These are phyloP conservation scores for Coniophora puteana DNA, from an alignment of 1,284 basidiomycete genomes.

Conservation along the genomic window DNA sequence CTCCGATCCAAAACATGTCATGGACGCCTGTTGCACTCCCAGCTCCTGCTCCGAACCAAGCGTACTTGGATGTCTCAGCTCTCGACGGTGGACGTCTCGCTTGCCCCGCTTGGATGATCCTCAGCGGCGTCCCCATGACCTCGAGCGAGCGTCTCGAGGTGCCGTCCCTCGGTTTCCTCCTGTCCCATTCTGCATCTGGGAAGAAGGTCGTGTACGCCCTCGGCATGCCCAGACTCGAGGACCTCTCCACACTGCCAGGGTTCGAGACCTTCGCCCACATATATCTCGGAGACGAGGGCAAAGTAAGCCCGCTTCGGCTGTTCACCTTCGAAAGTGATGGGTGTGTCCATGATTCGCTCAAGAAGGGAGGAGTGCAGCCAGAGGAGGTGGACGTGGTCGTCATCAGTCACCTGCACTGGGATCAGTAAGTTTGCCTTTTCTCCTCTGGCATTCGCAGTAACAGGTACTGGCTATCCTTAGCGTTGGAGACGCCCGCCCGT, in stretches of 20 bases:
- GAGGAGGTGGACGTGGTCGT: constrained; percentile 37
- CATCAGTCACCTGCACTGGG: constrained; percentile 44
- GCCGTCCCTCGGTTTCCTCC: constrained; percentile 46
- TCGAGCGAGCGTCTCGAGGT: too few species aligned
- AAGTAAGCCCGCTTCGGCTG: constrained; percentile 30
- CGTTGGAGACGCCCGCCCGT: constrained; percentile 39
- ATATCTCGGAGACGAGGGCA: too few species aligned
- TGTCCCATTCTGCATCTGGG: constrained; percentile 36
- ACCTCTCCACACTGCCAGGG: too few species aligned
- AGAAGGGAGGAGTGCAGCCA: constrained; percentile 39
- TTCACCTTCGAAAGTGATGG: too few species aligned
- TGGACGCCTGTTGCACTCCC: too few species aligned
- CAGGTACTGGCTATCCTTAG: background rate
- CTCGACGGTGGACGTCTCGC: constrained; percentile 43
- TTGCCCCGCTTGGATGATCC: constrained; percentile 32
- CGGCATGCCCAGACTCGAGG: constrained; percentile 34
- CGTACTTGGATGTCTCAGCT: constrained; percentile 46
- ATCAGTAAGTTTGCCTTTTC: constrained; percentile 18
- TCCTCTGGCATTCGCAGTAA: constrained; percentile 27
- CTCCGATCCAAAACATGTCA: too few species aligned
- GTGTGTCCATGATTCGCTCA: constrained; percentile 42
- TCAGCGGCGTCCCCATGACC: constrained; percentile 32
- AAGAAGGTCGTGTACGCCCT: constrained; percentile 46
- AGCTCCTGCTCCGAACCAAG: constrained; percentile 31
- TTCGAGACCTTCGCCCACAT: too few species aligned